Conservation (phyloP, 2,329 filamentous ascomycete species). For the Diplodia intermedia region DNA sequence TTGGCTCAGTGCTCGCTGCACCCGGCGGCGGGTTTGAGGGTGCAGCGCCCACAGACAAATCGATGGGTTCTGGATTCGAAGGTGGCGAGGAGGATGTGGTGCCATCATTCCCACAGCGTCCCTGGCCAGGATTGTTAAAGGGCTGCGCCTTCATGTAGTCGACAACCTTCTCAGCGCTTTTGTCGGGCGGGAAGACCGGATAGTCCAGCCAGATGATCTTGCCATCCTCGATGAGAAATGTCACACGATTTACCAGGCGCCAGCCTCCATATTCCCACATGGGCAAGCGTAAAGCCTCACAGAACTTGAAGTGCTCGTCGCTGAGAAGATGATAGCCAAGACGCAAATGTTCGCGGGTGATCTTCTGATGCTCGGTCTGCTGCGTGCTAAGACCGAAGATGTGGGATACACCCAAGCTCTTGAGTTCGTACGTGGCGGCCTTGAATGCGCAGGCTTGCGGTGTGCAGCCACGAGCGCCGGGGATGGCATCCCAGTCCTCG, state of each 20-base stretch:
- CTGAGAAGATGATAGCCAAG: conserved; percentile 52
- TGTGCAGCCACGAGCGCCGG: conserved; percentile 54
- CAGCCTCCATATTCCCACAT: conserved; percentile 51
- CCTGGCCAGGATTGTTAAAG: neutral
- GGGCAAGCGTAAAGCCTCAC: conserved; percentile 46
- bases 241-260: conserved; percentile 49
- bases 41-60: neutral
- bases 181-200: conserved; percentile 53
- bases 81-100: neutral
- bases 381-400: conserved; percentile 53
- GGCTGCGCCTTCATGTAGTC: conserved; percentile 37
- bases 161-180: conserved; percentile 49
- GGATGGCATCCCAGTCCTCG: conserved; percentile 52
- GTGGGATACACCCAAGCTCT: conserved; percentile 41
- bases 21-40: neutral
- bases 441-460: conserved; percentile 55
- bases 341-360: conserved; percentile 48
- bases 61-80: neutral
- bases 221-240: conserved; percentile 50
- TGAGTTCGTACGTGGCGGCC: conserved; percentile 43
- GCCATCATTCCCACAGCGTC: conserved; percentile 5
- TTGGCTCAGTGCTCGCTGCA: neutral
- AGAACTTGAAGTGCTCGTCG: conserved; percentile 49
- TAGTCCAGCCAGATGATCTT: conserved; percentile 53
- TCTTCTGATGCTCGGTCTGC: conserved; percentile 50